Percentiles rank a stretch among this genome's conserved stretches.
Evolutionary conservation across 345 rosid species (phyloP).

Genomic region (Conringia planisiliqua): DNA sequence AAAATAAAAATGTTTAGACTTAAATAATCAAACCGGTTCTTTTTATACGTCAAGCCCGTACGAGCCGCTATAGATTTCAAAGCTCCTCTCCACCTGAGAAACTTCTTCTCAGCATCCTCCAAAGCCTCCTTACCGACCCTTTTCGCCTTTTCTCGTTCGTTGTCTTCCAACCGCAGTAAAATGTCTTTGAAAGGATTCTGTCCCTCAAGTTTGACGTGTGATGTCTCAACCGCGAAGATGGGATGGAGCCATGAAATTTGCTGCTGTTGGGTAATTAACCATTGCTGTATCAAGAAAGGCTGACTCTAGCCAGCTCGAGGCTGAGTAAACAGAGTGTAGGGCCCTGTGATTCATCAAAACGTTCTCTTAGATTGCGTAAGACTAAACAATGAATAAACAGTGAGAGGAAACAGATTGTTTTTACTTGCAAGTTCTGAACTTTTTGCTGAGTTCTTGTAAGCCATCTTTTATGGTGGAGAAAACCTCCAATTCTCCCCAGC

Average conservation of each 20-base stretch:
- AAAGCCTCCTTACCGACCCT: neutral
- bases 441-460: conserved; percentile 50
- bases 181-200: neutral
- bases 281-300: conserved; percentile 63
- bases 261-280: conserved; percentile 69
- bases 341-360: conserved; percentile 26
- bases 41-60: neutral
- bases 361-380: neutral
- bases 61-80: neutral
- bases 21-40: neutral
- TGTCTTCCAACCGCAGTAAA: neutral
- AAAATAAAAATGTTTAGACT: too few relatives aligned
- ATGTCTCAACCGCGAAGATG: neutral
- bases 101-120: neutral
- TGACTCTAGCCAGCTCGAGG: conserved; percentile 47
- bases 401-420: neutral
- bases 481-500: conserved; percentile 59
- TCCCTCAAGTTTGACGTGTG: neutral
- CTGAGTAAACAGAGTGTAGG: conserved; percentile 42
- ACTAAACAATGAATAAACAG: too few relatives aligned
- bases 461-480: conserved; percentile 44
- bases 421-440: conserved; percentile 65
- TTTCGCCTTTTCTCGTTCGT: neutral
- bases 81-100: neutral
- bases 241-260: conserved; percentile 59